Evolutionary conservation across 257 asterid genomes (phyloP).

Genomic region (Solanum bulbocastanum): DNA sequence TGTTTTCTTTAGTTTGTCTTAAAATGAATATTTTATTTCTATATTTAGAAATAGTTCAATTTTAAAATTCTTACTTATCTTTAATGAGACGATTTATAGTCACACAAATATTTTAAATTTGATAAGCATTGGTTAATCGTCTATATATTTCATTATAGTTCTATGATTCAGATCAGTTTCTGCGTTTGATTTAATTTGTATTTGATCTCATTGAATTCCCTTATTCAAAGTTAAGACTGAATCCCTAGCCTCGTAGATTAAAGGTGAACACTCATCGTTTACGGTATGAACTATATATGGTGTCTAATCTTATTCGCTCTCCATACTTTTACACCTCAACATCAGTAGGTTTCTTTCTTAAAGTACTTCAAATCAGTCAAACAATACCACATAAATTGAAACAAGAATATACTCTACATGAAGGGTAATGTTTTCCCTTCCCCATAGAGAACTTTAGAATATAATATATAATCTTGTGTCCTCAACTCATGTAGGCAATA

Average conservation of each 20-base stretch:
- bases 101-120: not conserved
- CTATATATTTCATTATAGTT: not conserved
- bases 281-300: not conserved
- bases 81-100: not conserved
- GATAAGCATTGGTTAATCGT: not conserved
- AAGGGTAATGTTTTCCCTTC: not conserved
- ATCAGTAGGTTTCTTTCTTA: not conserved
- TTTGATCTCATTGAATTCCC: not conserved
- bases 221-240: not conserved
- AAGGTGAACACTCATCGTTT: not conserved
- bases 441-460: not conserved
- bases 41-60: not conserved
- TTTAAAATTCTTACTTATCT: not conserved
- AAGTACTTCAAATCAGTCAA: not conserved
- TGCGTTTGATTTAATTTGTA: not conserved
- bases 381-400: not conserved
- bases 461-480: not conserved
- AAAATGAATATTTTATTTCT: not conserved
- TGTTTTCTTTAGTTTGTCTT: not conserved
- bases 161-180: not conserved
- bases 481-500: not conserved
- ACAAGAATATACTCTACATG: not conserved
- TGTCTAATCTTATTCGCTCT: not conserved
- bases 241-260: not conserved
- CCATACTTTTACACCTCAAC: not conserved